phyloP scores from a whole-genome alignment of 202 grass and related monocot genomes.

The Dendrocalamus latiflorus region DNA sequence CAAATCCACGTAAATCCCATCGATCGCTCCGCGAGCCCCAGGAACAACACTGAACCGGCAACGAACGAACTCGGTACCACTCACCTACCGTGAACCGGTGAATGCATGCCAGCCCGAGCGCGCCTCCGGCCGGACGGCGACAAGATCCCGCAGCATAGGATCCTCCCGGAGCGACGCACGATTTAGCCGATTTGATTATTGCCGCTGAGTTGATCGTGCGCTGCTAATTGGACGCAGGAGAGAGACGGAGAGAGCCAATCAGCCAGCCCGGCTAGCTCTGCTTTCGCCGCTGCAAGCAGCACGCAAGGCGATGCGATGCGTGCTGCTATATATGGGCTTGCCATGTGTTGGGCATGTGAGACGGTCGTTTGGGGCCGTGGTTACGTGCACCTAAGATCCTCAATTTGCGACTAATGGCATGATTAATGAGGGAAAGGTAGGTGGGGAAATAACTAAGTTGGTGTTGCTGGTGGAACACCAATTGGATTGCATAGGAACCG shows the following conservation, averaged over 20 bases:
- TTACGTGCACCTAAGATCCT: slow-evolving; percentile 16
- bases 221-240: background rate
- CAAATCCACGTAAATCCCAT: background rate
- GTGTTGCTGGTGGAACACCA: background rate
- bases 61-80: background rate
- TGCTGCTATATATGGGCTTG: background rate
- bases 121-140: background rate
- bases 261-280: background rate
- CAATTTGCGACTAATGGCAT: background rate
- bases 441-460: background rate
- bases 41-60: background rate
- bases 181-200: background rate
- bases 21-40: background rate
- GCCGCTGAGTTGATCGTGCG: background rate
- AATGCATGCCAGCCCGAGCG: too few species aligned
- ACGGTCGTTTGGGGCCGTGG: background rate
- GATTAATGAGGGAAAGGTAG: background rate
- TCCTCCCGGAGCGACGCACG: background rate
- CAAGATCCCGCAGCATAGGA: slow-evolving; percentile 20
- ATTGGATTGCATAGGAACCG: background rate
- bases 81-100: background rate
- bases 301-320: background rate
- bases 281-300: background rate
- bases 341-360: slow-evolving; percentile 45
- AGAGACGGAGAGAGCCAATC: background rate